Evolutionary conservation across 805 yeast genomes (phyloP).

Genomic region (Hyphopichia homilentoma): DNA sequence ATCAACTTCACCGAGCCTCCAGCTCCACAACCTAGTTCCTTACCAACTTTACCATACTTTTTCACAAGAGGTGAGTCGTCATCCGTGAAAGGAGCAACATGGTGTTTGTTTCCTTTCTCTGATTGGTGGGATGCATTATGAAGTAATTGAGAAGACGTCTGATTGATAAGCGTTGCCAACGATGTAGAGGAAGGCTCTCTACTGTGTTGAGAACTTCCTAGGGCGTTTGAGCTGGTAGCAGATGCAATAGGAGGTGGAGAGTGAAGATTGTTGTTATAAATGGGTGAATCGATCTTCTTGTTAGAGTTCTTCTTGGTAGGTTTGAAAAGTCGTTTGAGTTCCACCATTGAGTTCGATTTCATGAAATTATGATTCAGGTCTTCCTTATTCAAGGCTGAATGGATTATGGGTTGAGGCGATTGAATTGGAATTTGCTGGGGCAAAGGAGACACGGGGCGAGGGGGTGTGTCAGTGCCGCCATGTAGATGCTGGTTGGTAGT

Average conservation of each 20-base stretch:
- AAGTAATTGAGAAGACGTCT: conserved; percentile 33
- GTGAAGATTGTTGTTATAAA: conserved; percentile 21
- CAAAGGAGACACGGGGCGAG: no score
- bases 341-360: conserved; percentile 57
- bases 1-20: conserved; percentile 86
- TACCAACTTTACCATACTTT: conserved; percentile 78
- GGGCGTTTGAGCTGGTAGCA: conserved; percentile 1
- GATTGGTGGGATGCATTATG: conserved; percentile 34
- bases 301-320: conserved; percentile 40
- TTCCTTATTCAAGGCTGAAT: conserved; percentile 12
- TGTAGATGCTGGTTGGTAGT: not conserved
- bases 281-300: conserved; percentile 9
- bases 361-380: conserved; percentile 29
- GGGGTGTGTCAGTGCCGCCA: not conserved
- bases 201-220: conserved; percentile 12
- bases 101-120: conserved; percentile 33
- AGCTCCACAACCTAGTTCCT: conserved; percentile 89
- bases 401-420: not conserved
- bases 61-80: conserved; percentile 59
- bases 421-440: conserved; percentile 1
- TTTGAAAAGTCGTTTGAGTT: conserved; percentile 67
- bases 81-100: conserved; percentile 34
- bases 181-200: conserved; percentile 35
- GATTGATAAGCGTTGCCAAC: conserved; percentile 32
- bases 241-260: conserved; percentile 28